A percentile compares a stretch with the other conserved stretches of the same genome.
phyloP scores from a whole-genome alignment of 176 grass and related monocot genomes.

The Metroxylon sagu region DNA sequence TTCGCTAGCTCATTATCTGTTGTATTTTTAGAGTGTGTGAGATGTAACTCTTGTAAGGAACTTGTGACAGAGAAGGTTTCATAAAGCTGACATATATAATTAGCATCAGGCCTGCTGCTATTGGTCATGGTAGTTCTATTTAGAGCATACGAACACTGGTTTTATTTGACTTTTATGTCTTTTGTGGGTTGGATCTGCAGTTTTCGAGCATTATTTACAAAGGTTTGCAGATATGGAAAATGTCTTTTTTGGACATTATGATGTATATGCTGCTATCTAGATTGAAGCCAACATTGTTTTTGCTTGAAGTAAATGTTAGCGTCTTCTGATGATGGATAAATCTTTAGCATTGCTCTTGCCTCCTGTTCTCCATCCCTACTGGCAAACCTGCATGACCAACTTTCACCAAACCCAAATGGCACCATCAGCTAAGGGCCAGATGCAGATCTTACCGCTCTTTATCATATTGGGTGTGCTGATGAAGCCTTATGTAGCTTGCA shows the following conservation, averaged over 20 bases:
- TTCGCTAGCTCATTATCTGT: too few species aligned
- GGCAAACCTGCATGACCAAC: constrained; percentile 23
- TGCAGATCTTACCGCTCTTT: constrained; percentile 54
- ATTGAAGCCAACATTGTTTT: constrained; percentile 23
- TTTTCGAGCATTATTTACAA: constrained; percentile 71
- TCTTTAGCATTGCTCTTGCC: constrained; percentile 76
- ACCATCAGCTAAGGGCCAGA: constrained; percentile 20
- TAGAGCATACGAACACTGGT: not conserved
- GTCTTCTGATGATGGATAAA: constrained; percentile 70
- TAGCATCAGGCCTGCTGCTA: too few species aligned
- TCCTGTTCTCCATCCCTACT: constrained; percentile 63
- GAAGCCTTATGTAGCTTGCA: constrained; percentile 32
- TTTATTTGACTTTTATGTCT: constrained; percentile 23
- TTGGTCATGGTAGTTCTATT: too few species aligned
- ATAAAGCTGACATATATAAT: too few species aligned
- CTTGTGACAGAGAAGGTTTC: too few species aligned
- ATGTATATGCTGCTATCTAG: constrained; percentile 8
- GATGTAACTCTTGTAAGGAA: too few species aligned
- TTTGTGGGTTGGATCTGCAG: constrained; percentile 66
- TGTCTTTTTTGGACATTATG: constrained; percentile 8
- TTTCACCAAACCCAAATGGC: constrained; percentile 9
- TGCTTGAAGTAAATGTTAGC: constrained; percentile 60
- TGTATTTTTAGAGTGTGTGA: too few species aligned
- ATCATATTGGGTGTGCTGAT: constrained; percentile 79
- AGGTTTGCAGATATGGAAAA: constrained; percentile 60